A percentile compares a stretch with the other conserved stretches of the same genome.
These are phyloP conservation scores for Rhodotorula taiwanensis DNA, from an alignment of 768 basidiomycete genomes.

Conservation along the genomic window DNA sequence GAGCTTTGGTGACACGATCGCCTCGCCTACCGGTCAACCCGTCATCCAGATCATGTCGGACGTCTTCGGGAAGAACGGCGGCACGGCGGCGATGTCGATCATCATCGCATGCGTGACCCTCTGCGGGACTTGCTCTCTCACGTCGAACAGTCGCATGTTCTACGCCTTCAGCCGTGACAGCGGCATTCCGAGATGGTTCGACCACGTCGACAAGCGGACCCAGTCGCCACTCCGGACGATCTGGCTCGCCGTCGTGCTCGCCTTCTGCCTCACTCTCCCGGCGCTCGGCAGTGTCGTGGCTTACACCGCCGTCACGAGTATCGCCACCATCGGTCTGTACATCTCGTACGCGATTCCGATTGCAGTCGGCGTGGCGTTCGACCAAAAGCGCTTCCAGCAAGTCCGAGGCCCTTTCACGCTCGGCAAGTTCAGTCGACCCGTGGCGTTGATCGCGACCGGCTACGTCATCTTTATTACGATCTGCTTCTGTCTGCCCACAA, in stretches of 20 bases:
- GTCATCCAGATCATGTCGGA: conserved; percentile 74
- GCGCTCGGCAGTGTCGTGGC: conserved; percentile 68
- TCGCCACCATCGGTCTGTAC: conserved; percentile 55
- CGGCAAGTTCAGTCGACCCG: conserved; percentile 40
- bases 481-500: conserved; percentile 59
- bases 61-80: conserved; percentile 65
- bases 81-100: conserved; percentile 49
- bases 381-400: conserved; percentile 43
- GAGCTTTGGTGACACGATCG: conserved; percentile 56
- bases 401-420: conserved; percentile 14
- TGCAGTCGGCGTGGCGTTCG: conserved; percentile 55
- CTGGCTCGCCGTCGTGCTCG: conserved; percentile 69
- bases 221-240: conserved; percentile 66
- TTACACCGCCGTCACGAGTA: conserved; percentile 58
- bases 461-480: conserved; percentile 85
- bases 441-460: conserved; percentile 83
- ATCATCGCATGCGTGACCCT: conserved; percentile 31
- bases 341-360: conserved; percentile 72
- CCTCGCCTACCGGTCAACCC: conserved; percentile 58
- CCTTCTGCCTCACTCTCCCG: conserved; percentile 67
- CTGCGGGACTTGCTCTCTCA: conserved; percentile 46
- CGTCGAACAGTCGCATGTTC: conserved; percentile 75
- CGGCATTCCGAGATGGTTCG: conserved; percentile 62
- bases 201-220: conserved; percentile 56
- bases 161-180: conserved; percentile 72